A percentile compares a stretch with the other conserved stretches of the same genome.
These are phyloP conservation scores for Phlebiopsis gigantea DNA, from an alignment of 768 basidiomycete species.

Conservation along the genomic window DNA sequence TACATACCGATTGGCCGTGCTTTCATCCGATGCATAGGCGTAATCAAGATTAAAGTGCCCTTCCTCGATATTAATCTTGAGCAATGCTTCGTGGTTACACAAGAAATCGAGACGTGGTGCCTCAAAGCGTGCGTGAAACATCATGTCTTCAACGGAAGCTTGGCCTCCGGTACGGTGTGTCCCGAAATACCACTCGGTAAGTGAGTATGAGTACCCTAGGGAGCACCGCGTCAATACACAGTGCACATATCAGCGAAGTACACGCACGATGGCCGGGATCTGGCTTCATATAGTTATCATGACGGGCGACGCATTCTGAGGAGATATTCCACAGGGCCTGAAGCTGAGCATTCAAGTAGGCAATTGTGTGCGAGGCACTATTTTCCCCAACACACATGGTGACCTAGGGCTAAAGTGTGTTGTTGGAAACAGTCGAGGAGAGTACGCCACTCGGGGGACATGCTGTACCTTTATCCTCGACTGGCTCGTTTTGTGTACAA, in stretches of 20 bases:
- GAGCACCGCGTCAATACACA: background rate
- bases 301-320: slow-evolving; percentile 9
- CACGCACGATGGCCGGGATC: slow-evolving; percentile 13
- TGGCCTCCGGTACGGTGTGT: slow-evolving; percentile 8
- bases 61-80: slow-evolving; percentile 18
- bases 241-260: background rate
- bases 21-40: background rate
- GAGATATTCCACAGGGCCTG: slow-evolving; percentile 17
- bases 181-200: background rate
- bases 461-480: no score
- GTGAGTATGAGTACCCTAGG: slow-evolving; percentile 2
- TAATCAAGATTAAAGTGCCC: slow-evolving; percentile 22
- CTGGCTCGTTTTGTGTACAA: no score
- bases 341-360: slow-evolving; percentile 19
- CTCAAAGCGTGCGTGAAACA: slow-evolving; percentile 18
- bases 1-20: slow-evolving; percentile 7
- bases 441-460: no score
- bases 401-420: background rate
- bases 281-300: slow-evolving; percentile 10
- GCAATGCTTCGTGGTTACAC: slow-evolving; percentile 27
- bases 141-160: slow-evolving; percentile 7
- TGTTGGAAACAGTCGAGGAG: no score
- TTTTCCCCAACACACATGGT: slow-evolving; percentile 20
- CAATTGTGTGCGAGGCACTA: slow-evolving; percentile 13
- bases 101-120: slow-evolving; percentile 23